A percentile compares a stretch with the other conserved stretches of the same genome.
phyloP scores from a whole-genome alignment of 2,329 filamentous ascomycete species.

The Alternaria longipes region DNA sequence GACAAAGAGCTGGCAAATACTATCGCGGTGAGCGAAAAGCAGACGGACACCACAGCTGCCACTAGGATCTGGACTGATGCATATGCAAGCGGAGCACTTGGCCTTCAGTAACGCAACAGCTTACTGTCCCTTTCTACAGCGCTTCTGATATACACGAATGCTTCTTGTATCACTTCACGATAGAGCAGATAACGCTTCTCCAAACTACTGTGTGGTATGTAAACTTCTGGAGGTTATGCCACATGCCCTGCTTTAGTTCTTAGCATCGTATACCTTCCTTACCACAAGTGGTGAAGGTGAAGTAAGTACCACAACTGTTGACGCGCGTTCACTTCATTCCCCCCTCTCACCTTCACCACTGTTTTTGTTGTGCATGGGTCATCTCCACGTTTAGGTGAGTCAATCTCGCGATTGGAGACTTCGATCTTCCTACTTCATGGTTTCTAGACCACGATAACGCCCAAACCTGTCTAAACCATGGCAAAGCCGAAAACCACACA shows the following conservation, averaged over 20 bases:
- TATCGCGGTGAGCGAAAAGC: too few relatives aligned
- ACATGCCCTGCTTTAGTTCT: not conserved
- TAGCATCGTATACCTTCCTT: too few relatives aligned
- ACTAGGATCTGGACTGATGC: fast-evolving
- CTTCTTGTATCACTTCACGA: not conserved
- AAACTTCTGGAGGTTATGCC: not conserved
- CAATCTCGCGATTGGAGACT: not conserved
- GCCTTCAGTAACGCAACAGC: not conserved
- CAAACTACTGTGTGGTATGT: not conserved
- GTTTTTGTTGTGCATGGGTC: not conserved
- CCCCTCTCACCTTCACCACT: not conserved
- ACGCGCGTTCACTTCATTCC: too few relatives aligned
- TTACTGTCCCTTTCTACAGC: not conserved
- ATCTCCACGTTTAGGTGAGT: not conserved
- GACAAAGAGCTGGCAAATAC: not conserved
- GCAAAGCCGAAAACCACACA: too few relatives aligned
- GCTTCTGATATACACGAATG: not conserved
- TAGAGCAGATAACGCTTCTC: not conserved
- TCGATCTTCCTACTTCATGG: not conserved
- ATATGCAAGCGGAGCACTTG: not conserved
- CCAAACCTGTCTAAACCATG: not conserved
- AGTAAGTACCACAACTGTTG: too few relatives aligned
- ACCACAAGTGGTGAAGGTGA: too few relatives aligned
- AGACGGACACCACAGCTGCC: too few relatives aligned
- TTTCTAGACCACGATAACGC: not conserved